Base-by-base conservation (phyloP, 2,329 filamentous ascomycete genomes). In the Aureobasidium sp. region DNA sequence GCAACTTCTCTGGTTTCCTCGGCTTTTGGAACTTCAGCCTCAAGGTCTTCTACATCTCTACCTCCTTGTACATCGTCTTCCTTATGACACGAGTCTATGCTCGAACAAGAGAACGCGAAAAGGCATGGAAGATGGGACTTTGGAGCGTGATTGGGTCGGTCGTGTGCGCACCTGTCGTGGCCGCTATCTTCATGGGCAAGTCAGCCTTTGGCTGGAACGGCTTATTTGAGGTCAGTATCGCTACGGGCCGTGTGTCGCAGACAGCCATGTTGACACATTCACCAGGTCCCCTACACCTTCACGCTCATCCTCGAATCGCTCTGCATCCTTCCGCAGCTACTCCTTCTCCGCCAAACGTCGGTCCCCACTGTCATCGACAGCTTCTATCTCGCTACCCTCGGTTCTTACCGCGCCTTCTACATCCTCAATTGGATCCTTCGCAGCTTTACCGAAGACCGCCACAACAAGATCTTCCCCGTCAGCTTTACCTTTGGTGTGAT, bases 301-400 rank as follows among this genome's bases (percentile, higher is more conserved):
- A 95, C 90, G 33, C 86, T 94, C 67, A 88, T 96, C 66, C 87
- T 97, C 69, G 93, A 97, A 75, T 93, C 90, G 35, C 84, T 95
- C 63, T 94, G 89, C 73, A 84, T 96, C 35, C 84, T 97, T 21
- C 93, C 93, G 0, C 93, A 97, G 73, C 85, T 97, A 1, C 83
- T 96, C 6, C 85, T 96, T 45, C 84, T 97, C 15, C 89, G 93
- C 62, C 91, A 96, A 74, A 96, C 93, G n/a, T 91, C 86, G 27
- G 90, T 96, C 0, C 93, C 93, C 0, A 97, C 93, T 51, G 93
- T 96, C 49, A 92, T 97, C 75, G 90, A 96, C 73, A 95, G 90
- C n/a, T 96, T 89, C 76, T 97, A 97, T 74, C 88, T 97, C 60
- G 79, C 94, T 53, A 85, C 90, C 0, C 83, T 96, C 1, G 93